Evolutionary conservation across 2,329 filamentous ascomycete genomes (phyloP).

Genomic region (Pseudogymnoascus sp.): DNA sequence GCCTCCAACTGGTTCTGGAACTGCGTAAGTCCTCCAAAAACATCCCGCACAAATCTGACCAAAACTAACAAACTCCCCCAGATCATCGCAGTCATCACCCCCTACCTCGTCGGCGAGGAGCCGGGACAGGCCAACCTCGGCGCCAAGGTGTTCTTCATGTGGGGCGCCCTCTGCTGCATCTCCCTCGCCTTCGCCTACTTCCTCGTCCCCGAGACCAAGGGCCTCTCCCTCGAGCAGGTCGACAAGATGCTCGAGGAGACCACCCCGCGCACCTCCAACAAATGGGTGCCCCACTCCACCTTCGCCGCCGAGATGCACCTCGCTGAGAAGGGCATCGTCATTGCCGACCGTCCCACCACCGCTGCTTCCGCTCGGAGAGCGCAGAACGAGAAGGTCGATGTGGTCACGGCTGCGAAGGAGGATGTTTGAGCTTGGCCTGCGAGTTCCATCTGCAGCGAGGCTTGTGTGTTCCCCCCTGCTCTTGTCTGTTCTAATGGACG

Average conservation of each 20-base stretch:
- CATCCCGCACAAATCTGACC: too few species aligned
- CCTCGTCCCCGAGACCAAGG: conserved; percentile 65
- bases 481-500: too few species aligned
- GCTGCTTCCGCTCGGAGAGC: too few species aligned
- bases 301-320: conserved; percentile 23
- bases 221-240: conserved; percentile 62
- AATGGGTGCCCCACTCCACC: conserved; percentile 24
- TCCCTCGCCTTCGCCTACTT: conserved; percentile 49
- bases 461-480: too few species aligned
- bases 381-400: conserved; percentile 45
- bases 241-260: conserved; percentile 51
- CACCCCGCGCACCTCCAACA: conserved; percentile 30
- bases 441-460: too few species aligned
- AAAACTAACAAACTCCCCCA: conserved; percentile 46
- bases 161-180: conserved; percentile 50
- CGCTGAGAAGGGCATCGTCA: not conserved
- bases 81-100: conserved; percentile 58
- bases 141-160: conserved; percentile 61
- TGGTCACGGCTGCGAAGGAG: not conserved
- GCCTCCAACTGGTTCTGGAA: conserved; percentile 90
- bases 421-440: conserved; percentile 1
- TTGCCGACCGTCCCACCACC: not conserved
- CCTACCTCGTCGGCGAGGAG: conserved; percentile 54
- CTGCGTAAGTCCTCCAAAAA: conserved; percentile 35
- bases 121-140: conserved; percentile 58